A percentile compares a stretch with the other conserved stretches of the same genome.
These are phyloP conservation scores for Cystobasidium slooffiae DNA, from an alignment of 1,284 basidiomycete species.

Conservation along the genomic window DNA sequence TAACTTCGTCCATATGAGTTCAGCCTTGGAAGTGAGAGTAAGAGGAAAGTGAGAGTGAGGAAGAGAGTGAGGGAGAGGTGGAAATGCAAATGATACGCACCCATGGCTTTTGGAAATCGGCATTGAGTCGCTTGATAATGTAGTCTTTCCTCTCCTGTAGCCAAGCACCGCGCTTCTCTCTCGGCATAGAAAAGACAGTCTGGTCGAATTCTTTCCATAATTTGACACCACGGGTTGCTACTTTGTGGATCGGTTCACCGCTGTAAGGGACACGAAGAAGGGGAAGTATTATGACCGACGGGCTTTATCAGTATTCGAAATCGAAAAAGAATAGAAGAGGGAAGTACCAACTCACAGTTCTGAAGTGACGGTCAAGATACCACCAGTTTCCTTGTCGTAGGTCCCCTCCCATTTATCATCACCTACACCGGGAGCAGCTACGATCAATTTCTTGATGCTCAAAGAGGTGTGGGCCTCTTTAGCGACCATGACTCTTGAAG, in stretches of 20 bases:
- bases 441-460: constrained; percentile 94
- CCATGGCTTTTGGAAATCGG: constrained; percentile 81
- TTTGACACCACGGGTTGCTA: constrained; percentile 93
- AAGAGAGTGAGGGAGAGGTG: not conserved
- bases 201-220: constrained; percentile 99
- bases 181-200: constrained; percentile 89
- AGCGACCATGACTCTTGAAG: constrained; percentile 95
- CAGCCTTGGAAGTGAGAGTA: not conserved
- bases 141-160: constrained; percentile 83
- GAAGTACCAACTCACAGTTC: constrained; percentile 65
- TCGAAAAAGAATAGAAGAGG: not conserved
- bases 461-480: constrained; percentile 95
- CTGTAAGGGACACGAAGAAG: constrained; percentile 5
- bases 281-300: not conserved
- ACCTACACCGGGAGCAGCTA: constrained; percentile 88
- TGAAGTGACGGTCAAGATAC: constrained; percentile 93
- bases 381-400: constrained; percentile 91
- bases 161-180: constrained; percentile 92
- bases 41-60: not conserved
- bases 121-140: constrained; percentile 89
- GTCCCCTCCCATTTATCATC: constrained; percentile 83
- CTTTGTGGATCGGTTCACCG: constrained; percentile 98
- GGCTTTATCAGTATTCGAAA: not conserved
- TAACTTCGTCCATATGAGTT: not conserved
- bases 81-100: constrained; percentile 9